A percentile compares a stretch with the other conserved stretches of the same genome.
Conservation (phyloP, 208 protist genomes). For the Wallacemonas sp. region DNA sequence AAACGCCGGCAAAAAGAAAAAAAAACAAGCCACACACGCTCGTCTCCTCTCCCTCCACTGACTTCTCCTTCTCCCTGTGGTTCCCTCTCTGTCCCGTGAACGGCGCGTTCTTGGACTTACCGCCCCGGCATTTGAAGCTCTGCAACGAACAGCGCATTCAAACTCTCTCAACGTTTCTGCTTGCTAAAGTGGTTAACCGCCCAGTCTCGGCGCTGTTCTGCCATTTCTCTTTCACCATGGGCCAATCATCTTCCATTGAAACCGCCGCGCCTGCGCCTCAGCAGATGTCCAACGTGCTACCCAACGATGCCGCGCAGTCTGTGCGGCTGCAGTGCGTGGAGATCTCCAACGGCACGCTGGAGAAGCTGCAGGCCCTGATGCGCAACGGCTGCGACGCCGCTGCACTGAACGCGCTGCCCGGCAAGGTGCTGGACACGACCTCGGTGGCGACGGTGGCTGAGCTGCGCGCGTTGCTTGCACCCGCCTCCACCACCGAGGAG, state of each 20-base stretch:
- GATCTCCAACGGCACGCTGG: not conserved
- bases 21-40: too few species aligned
- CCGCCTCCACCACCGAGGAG: not conserved
- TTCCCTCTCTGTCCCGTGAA: too few species aligned
- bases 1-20: too few species aligned
- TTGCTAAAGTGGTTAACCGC: too few species aligned
- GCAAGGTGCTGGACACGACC: not conserved
- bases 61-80: too few species aligned
- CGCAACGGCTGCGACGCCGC: conserved; percentile 1
- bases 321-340: conserved; percentile 5
- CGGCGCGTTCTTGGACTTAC: too few species aligned
- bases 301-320: not conserved
- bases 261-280: not conserved
- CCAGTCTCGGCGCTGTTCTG: too few species aligned
- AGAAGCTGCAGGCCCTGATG: conserved; percentile 6
- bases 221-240: not conserved
- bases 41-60: too few species aligned
- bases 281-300: conserved; percentile 9
- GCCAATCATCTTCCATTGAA: conserved; percentile 4
- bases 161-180: too few species aligned
- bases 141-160: too few species aligned
- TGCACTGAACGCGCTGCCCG: not conserved
- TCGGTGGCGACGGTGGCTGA: not conserved
- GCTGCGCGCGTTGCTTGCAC: not conserved
- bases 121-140: too few species aligned